Conservation (phyloP, 768 basidiomycete genomes). For the Termitomyces sp. region DNA sequence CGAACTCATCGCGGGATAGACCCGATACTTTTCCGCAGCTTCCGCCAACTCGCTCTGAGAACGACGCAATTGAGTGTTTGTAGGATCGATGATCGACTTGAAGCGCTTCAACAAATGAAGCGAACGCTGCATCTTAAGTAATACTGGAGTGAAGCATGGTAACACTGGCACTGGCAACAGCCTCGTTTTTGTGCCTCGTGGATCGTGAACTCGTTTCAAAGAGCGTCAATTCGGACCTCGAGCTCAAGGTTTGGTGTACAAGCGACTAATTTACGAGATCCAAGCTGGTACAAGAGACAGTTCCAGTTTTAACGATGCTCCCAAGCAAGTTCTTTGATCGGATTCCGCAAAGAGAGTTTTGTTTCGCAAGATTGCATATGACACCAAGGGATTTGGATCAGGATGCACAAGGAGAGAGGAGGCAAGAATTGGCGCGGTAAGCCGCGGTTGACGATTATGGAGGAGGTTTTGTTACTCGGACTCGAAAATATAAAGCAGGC, state of each 20-base stretch:
- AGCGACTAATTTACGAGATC: background rate
- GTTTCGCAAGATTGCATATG: conserved; percentile 74
- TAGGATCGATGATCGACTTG: conserved; percentile 11
- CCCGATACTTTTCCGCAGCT: conserved; percentile 20
- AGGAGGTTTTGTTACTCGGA: conserved; percentile 90
- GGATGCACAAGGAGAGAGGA: conserved; percentile 62
- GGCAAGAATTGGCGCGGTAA: conserved; percentile 57
- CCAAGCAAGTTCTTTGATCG: background rate
- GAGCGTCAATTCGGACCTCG: background rate
- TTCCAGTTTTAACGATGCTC: no score
- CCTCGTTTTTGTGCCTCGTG: background rate
- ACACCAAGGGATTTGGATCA: conserved; percentile 84
- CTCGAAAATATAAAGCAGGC: conserved; percentile 98
- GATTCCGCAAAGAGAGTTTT: background rate
- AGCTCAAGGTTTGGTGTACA: background rate
- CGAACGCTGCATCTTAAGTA: no score
- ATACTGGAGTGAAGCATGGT: no score
- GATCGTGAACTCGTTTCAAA: background rate
- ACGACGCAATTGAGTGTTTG: no score
- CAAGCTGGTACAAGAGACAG: background rate
- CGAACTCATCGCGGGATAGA: conserved; percentile 18
- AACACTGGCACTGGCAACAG: no score
- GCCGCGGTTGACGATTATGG: conserved; percentile 90
- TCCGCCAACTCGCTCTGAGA: conserved; percentile 13
- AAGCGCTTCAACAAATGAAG: background rate